Evolutionary conservation across 2,329 filamentous ascomycete genomes (phyloP).

Genomic region (Aspergillus costaricaensis): DNA sequence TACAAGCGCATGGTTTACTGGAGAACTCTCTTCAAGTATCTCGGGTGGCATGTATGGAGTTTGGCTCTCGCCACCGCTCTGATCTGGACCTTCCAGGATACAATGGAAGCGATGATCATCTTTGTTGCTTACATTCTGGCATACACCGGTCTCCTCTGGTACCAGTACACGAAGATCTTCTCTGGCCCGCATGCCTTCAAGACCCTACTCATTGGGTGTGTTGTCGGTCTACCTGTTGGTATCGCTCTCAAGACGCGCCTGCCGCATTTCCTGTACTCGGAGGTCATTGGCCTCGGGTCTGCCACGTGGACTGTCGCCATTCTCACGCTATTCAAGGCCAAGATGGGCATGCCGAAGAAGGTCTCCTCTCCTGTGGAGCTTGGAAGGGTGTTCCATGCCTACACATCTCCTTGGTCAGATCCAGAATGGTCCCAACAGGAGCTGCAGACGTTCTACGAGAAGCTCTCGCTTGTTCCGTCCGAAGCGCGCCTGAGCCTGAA

Average conservation of each 20-base stretch:
- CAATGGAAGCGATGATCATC: slow-evolving; percentile 48
- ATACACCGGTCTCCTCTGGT: slow-evolving; percentile 57
- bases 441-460: slow-evolving; percentile 50
- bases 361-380: slow-evolving; percentile 37
- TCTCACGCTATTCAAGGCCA: slow-evolving; percentile 51
- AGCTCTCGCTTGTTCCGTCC: slow-evolving; percentile 42
- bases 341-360: slow-evolving; percentile 50
- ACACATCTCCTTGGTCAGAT: slow-evolving; percentile 47
- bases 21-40: slow-evolving; percentile 52
- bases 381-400: slow-evolving; percentile 46
- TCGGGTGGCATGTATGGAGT: slow-evolving; percentile 56
- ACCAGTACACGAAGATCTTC: slow-evolving; percentile 58
- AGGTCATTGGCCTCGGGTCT: slow-evolving; percentile 51
- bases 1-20: slow-evolving; percentile 55
- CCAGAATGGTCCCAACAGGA: slow-evolving; percentile 54
- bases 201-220: slow-evolving; percentile 49
- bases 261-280: slow-evolving; percentile 47
- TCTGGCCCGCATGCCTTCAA: slow-evolving; percentile 52
- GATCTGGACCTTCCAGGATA: slow-evolving; percentile 55
- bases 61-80: slow-evolving; percentile 52
- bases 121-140: slow-evolving; percentile 53
- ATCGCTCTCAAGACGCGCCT: slow-evolving; percentile 45
- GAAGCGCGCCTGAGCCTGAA: slow-evolving; percentile 47
- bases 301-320: slow-evolving; percentile 57
- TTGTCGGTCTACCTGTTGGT: slow-evolving; percentile 51